Percentiles rank a stretch among this genome's conserved stretches.
Evolutionary conservation across 805 yeast species (phyloP).

Genomic region (Ogataea pignaliae): DNA sequence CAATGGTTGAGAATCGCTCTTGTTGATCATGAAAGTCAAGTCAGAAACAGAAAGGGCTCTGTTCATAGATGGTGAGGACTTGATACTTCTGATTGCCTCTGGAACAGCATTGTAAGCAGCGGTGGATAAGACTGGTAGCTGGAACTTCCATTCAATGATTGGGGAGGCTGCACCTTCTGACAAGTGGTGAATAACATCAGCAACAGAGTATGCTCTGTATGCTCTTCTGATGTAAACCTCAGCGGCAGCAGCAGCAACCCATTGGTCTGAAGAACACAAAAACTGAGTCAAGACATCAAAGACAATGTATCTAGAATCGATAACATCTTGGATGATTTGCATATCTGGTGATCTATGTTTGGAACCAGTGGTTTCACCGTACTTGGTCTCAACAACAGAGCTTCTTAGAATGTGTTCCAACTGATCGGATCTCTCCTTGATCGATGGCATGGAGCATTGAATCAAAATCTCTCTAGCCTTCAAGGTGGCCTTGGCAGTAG

Average conservation of each 20-base stretch:
- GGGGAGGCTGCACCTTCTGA: slow-evolving; percentile 49
- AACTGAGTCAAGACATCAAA: slow-evolving; percentile 95
- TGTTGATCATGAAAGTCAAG: slow-evolving; percentile 75
- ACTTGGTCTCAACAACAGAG: slow-evolving; percentile 82
- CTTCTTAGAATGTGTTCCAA: slow-evolving; percentile 92
- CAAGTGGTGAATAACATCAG: slow-evolving; percentile 62
- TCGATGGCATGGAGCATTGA: slow-evolving; percentile 95
- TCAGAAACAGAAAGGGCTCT: slow-evolving; percentile 93
- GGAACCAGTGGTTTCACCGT: slow-evolving; percentile 73
- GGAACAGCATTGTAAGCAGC: slow-evolving; percentile 75
- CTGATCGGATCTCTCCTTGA: slow-evolving; percentile 94
- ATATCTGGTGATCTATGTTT: slow-evolving; percentile 79
- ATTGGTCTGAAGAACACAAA: slow-evolving; percentile 74
- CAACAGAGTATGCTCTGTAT: slow-evolving; percentile 90
- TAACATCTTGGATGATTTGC: slow-evolving; percentile 79
- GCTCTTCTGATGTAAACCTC: slow-evolving; percentile 97
- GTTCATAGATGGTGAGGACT: slow-evolving; percentile 43
- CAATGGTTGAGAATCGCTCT: slow-evolving; percentile 58
- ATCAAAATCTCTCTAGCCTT: slow-evolving; percentile 95
- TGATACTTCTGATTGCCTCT: slow-evolving; percentile 39
- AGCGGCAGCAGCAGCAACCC: slow-evolving; percentile 92
- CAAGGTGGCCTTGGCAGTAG: slow-evolving; percentile 88
- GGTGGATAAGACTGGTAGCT: slow-evolving; percentile 65
- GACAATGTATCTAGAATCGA: slow-evolving; percentile 93
- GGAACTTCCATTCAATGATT: slow-evolving; percentile 82